Conservation (phyloP, 306 rosid species). For the Oemleria cerasiformis region DNA sequence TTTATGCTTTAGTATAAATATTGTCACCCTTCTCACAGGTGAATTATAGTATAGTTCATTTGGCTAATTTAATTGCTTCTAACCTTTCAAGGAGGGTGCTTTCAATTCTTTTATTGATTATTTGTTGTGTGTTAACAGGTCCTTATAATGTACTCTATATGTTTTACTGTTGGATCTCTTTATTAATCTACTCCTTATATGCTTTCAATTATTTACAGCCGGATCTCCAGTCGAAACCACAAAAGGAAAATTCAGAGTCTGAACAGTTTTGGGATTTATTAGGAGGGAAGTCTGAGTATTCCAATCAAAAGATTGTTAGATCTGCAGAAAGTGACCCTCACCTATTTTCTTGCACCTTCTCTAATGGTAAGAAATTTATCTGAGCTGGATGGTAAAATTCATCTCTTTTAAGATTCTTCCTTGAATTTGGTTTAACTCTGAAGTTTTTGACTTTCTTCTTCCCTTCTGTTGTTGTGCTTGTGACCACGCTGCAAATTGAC, state of each 20-base stretch:
- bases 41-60: constrained; percentile 1
- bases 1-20: constrained; percentile 13
- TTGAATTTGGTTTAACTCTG: constrained; percentile 18
- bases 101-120: not conserved
- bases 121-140: constrained; percentile 4
- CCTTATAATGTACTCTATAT: constrained; percentile 11
- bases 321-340: constrained; percentile 72
- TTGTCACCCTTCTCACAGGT: constrained; percentile 11
- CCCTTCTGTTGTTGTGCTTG: constrained; percentile 29
- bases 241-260: constrained; percentile 81
- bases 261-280: constrained; percentile 91
- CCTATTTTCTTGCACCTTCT: constrained; percentile 74
- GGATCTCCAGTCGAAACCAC: constrained; percentile 68
- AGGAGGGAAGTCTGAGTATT: constrained; percentile 76
- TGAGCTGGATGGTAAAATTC: constrained; percentile 21
- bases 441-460: constrained; percentile 27
- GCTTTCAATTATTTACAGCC: constrained; percentile 70
- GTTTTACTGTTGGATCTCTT: constrained; percentile 19
- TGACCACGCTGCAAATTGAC: constrained; percentile 26
- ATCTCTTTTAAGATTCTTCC: constrained; percentile 16
- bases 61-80: constrained; percentile 17
- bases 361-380: constrained; percentile 49
- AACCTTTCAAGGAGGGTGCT: constrained; percentile 1
- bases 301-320: constrained; percentile 75
- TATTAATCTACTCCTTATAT: constrained; percentile 35